Conservation (phyloP, 2,329 filamentous ascomycete species). For the Ophiostoma montium region DNA sequence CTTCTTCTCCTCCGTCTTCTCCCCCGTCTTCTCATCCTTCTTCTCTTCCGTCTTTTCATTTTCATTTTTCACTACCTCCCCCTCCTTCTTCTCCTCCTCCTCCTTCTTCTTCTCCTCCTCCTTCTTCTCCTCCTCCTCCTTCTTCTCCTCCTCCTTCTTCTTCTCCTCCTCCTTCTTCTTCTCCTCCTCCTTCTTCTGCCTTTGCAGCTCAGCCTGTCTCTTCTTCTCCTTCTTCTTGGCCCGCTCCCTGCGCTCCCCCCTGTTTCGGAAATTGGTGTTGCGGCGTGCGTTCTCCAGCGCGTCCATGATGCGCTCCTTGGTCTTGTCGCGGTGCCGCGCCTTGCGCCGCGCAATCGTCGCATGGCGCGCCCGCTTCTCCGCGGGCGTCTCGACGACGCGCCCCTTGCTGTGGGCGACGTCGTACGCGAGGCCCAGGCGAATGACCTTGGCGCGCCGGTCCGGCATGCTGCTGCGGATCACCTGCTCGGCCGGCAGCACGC, state of each 20-base stretch:
- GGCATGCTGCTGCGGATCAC: slow-evolving; percentile 39
- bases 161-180: slow-evolving; percentile 5
- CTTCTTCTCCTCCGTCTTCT: slow-evolving; percentile 22
- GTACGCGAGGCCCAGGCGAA: slow-evolving; percentile 43
- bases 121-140: slow-evolving; percentile 8
- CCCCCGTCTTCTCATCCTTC: slow-evolving; percentile 11
- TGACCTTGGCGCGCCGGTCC: slow-evolving; percentile 41
- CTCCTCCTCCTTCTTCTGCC: background rate
- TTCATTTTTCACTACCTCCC: background rate
- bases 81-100: slow-evolving; percentile 18
- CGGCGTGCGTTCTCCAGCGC: slow-evolving; percentile 19
- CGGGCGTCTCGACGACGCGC: slow-evolving; percentile 33
- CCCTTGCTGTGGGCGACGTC: slow-evolving; percentile 48
- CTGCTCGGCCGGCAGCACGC: slow-evolving; percentile 34
- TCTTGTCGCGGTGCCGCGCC: slow-evolving; percentile 30
- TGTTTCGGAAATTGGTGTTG: no score
- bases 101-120: slow-evolving; percentile 3
- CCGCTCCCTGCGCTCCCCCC: background rate
- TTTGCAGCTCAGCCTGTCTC: background rate
- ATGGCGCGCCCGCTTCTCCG: slow-evolving; percentile 31
- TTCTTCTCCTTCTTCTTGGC: background rate
- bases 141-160: slow-evolving; percentile 17
- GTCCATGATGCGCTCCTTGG: slow-evolving; percentile 28
- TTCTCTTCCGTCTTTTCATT: background rate
- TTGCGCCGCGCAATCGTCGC: slow-evolving; percentile 30